These are phyloP conservation scores for Raddia guianensis DNA, from an alignment of 176 grass and related monocot species.

Conservation along the genomic window DNA sequence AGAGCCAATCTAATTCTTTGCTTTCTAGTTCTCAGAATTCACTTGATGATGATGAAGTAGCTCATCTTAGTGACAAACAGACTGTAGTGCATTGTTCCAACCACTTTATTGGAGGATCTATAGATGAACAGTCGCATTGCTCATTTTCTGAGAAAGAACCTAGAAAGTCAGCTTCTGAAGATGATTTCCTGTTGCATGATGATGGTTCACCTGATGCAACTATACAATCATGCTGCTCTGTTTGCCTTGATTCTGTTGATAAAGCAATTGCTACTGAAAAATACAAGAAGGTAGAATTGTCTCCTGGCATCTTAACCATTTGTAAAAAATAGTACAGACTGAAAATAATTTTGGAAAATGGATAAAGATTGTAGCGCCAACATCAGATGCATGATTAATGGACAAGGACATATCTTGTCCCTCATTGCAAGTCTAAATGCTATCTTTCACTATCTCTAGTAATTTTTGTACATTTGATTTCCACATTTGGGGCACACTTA, in stretches of 20 bases:
- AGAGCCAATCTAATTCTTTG: background rate
- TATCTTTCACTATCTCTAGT: background rate
- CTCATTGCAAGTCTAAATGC: background rate
- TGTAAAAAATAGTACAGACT: background rate
- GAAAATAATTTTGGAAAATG: background rate
- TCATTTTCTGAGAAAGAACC: conserved; percentile 4
- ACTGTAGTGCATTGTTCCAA: background rate
- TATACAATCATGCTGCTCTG: conserved; percentile 27
- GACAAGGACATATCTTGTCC: background rate
- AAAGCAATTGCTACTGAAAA: conserved; percentile 42
- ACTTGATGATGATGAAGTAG: background rate
- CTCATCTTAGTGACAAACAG: background rate
- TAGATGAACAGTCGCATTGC: conserved; percentile 11
- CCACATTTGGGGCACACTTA: background rate
- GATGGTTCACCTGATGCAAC: conserved; percentile 19
- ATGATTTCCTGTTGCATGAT: conserved; percentile 7
- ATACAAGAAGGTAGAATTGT: conserved; percentile 44
- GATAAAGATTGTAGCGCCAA: background rate
- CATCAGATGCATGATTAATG: background rate
- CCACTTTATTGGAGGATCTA: background rate
- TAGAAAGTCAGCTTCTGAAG: conserved; percentile 35
- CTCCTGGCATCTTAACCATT: background rate
- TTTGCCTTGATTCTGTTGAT: conserved; percentile 36
- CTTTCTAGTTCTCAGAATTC: background rate
- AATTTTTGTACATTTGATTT: background rate